phyloP scores from a whole-genome alignment of 2,329 filamentous ascomycete genomes.

The Epichloe uncinata region DNA sequence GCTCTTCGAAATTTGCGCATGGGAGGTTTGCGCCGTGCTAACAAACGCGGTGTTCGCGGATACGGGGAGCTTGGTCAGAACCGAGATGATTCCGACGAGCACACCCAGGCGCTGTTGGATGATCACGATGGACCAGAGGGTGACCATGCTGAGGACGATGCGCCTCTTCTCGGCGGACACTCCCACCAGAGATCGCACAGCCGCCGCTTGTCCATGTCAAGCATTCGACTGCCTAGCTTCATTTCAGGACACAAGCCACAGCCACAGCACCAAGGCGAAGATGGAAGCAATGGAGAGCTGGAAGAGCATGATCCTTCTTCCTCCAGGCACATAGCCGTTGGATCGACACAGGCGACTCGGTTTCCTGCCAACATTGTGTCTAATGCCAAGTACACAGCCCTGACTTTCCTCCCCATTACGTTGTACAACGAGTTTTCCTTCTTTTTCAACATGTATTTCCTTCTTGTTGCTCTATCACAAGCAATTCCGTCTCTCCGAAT shows the following conservation, averaged over 20 bases:
- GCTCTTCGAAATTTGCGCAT: conserved; percentile 59
- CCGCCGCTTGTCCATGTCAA: conserved; percentile 28
- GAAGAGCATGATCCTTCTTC: conserved; percentile 51
- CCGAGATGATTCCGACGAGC: conserved; percentile 47
- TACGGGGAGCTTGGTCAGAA: conserved; percentile 48
- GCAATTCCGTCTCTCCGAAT: conserved; percentile 81
- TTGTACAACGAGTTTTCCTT: conserved; percentile 99
- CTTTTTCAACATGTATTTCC: conserved; percentile 99
- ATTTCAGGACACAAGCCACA: conserved; percentile 28
- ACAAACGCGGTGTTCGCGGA: conserved; percentile 37
- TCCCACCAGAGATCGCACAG: conserved; percentile 13
- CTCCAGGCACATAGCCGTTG: conserved; percentile 64
- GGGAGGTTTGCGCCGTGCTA: conserved; percentile 45
- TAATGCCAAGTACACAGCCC: conserved; percentile 93
- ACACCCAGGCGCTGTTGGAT: conserved; percentile 52
- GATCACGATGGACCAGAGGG: conserved; percentile 46
- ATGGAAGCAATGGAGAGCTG: conserved; percentile 33
- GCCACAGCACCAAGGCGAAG: conserved; percentile 15
- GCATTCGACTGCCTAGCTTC: conserved; percentile 54
- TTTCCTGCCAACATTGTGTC: conserved; percentile 88
- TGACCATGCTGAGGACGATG: conserved; percentile 52
- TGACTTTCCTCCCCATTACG: conserved; percentile 87
- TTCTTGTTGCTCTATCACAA: conserved; percentile 89
- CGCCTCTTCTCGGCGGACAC: conserved; percentile 49
- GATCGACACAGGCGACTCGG: conserved; percentile 55